phyloP scores from a whole-genome alignment of 345 rosid species.

The Rhizophora apiculata region DNA sequence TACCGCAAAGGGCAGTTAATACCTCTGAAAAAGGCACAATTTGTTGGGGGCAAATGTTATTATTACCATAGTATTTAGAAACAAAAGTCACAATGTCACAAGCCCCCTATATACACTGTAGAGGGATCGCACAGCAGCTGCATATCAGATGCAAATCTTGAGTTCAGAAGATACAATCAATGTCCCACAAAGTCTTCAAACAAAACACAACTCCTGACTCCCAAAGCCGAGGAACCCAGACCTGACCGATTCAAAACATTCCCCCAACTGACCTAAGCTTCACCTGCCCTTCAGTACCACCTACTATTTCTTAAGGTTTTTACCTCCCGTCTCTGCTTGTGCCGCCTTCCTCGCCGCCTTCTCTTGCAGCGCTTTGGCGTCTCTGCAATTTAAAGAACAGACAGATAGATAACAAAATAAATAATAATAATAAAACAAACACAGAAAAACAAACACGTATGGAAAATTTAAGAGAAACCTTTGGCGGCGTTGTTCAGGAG shows the following conservation, averaged over 20 bases:
- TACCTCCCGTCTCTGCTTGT: constrained; percentile 19
- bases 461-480: constrained; percentile 18
- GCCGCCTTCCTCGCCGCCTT: constrained; percentile 42
- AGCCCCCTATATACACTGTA: no score
- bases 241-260: constrained; percentile 9
- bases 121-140: not conserved
- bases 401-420: not conserved
- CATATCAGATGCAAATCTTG: constrained; percentile 14
- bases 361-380: constrained; percentile 48
- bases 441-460: no score
- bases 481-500: constrained; percentile 63
- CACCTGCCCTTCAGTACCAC: not conserved
- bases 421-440: not conserved
- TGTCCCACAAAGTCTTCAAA: not conserved
- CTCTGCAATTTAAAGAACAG: constrained; percentile 15
- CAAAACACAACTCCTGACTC: not conserved
- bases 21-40: no score
- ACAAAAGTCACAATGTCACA: no score
- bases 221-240: constrained; percentile 2
- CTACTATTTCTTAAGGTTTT: constrained; percentile 13
- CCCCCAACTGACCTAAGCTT: not conserved
- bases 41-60: no score
- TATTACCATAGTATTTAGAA: no score
- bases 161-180: constrained; percentile 23
- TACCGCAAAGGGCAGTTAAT: no score